These are phyloP conservation scores for Saitozyma sp. DNA, from an alignment of 768 basidiomycete species.

Conservation along the genomic window DNA sequence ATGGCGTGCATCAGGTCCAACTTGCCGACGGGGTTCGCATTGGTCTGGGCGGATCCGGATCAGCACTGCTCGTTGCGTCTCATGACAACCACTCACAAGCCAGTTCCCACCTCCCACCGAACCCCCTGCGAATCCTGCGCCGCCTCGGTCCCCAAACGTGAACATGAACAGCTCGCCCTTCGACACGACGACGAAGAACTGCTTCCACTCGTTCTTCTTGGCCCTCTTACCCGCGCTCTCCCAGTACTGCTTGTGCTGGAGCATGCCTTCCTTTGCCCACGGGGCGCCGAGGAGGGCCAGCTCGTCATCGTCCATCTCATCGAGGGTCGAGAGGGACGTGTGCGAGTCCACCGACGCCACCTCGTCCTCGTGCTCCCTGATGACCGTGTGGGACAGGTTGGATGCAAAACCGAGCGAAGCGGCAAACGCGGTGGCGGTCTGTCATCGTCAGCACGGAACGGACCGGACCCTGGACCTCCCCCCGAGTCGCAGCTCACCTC, in stretches of 20 bases:
- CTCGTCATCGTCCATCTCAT: slow-evolving; percentile 82
- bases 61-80: slow-evolving; percentile 1
- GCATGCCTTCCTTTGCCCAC: slow-evolving; percentile 98
- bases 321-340: slow-evolving; percentile 29
- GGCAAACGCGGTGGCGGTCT: slow-evolving; percentile 55
- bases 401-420: slow-evolving; percentile 95
- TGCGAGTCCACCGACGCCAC: slow-evolving; percentile 62
- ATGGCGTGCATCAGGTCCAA: slow-evolving; percentile 83
- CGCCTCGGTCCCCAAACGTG: slow-evolving; percentile 71
- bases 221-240: slow-evolving; percentile 79
- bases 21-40: slow-evolving; percentile 79
- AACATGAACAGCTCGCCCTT: slow-evolving; percentile 96
- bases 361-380: slow-evolving; percentile 92
- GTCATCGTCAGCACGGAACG: slow-evolving; percentile 6
- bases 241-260: slow-evolving; percentile 93
- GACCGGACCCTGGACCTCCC: not conserved
- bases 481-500: slow-evolving; percentile 55
- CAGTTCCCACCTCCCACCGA: slow-evolving; percentile 95
- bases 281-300: slow-evolving; percentile 91
- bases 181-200: slow-evolving; percentile 93
- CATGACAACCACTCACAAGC: slow-evolving; percentile 67
- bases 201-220: slow-evolving; percentile 86
- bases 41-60: slow-evolving; percentile 54
- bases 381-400: slow-evolving; percentile 93
- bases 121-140: slow-evolving; percentile 51